Evolutionary conservation across 2,329 filamentous ascomycete genomes (phyloP).

Genomic region (Zasmidium cellare): DNA sequence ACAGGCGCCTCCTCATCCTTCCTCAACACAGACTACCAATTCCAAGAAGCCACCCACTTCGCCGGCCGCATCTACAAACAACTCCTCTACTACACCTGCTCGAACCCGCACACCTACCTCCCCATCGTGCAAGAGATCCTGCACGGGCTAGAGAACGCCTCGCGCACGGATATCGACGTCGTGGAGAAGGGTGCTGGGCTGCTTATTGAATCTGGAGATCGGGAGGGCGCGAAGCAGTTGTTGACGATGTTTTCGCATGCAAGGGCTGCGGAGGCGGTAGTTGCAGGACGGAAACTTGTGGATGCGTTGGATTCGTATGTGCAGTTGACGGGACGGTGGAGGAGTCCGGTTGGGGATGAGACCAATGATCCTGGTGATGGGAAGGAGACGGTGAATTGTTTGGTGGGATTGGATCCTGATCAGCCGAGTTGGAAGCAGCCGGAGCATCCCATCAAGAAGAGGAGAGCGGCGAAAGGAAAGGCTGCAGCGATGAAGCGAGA

Average conservation of each 20-base stretch:
- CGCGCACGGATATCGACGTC: constrained; percentile 12
- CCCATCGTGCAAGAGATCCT: constrained; percentile 19
- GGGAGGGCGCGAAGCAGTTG: constrained; percentile 17
- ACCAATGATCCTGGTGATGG: constrained; percentile 37
- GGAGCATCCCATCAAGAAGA: constrained; percentile 11
- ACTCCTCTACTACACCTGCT: constrained; percentile 24
- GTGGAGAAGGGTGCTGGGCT: constrained; percentile 17
- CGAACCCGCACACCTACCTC: constrained; percentile 14
- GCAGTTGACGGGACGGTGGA: constrained; percentile 15
- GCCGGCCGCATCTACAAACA: constrained; percentile 23
- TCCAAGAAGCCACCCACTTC: constrained; percentile 22
- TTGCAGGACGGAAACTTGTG: constrained; percentile 14
- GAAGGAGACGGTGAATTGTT: constrained; percentile 38
- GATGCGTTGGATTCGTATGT: constrained; percentile 18
- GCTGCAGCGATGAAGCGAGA: not conserved
- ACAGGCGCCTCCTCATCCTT: constrained; percentile 36
- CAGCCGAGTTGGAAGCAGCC: constrained; percentile 23
- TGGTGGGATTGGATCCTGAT: constrained; percentile 31
- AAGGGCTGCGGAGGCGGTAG: constrained; percentile 12
- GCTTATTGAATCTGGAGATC: constrained; percentile 16
- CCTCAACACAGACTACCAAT: constrained; percentile 36
- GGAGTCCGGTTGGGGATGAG: constrained; percentile 12
- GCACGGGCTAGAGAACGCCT: constrained; percentile 20
- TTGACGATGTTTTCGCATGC: constrained; percentile 20
- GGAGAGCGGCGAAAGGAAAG: not conserved